Evolutionary conservation across 73 alveolate genomes (phyloP).

Genomic region (Effrenium voratum): DNA sequence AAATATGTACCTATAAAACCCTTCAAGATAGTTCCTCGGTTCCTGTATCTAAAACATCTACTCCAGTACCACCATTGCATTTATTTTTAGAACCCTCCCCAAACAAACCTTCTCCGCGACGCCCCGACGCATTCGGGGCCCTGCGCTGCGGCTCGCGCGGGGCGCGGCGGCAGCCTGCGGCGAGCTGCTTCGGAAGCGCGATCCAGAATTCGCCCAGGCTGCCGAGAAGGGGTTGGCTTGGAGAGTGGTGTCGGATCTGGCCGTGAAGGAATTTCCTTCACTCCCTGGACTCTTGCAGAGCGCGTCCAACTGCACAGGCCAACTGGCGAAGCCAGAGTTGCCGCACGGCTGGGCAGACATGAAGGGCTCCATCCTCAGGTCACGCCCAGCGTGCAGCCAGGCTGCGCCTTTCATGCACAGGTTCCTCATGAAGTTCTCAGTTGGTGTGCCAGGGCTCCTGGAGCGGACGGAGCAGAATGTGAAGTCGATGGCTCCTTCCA

Average conservation of each 20-base stretch:
- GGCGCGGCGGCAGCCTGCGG: too few relatives aligned
- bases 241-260: background rate
- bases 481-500: background rate
- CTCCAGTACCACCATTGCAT: too few relatives aligned
- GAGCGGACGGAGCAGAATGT: background rate
- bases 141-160: too few relatives aligned
- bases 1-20: too few relatives aligned
- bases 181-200: background rate
- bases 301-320: background rate
- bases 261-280: background rate
- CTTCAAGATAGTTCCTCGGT: too few relatives aligned
- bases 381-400: background rate
- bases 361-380: background rate
- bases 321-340: background rate
- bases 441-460: background rate
- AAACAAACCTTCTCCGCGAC: too few relatives aligned
- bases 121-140: too few relatives aligned
- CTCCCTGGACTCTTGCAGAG: background rate
- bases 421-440: background rate
- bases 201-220: background rate
- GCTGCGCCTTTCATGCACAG: slow-evolving; percentile 6
- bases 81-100: too few relatives aligned
- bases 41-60: too few relatives aligned
- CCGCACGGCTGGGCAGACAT: too few relatives aligned
- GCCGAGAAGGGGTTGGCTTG: background rate